These are phyloP conservation scores for Apiospora pterosperma DNA, from an alignment of 2,329 filamentous ascomycete species.

Conservation along the genomic window DNA sequence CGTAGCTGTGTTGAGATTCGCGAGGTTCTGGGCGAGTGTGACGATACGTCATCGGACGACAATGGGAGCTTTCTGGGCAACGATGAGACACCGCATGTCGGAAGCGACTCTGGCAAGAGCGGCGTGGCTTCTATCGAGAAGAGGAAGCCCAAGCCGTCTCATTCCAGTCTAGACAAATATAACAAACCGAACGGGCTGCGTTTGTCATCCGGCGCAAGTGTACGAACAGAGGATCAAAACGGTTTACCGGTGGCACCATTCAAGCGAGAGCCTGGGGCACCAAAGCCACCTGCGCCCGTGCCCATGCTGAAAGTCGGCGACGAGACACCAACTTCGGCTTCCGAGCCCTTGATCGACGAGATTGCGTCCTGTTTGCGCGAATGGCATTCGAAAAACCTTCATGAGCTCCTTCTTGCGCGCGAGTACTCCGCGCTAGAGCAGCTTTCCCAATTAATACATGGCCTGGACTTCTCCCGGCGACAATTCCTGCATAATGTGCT, in stretches of 20 bases:
- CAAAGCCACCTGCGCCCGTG: constrained; percentile 85
- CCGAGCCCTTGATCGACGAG: constrained; percentile 93
- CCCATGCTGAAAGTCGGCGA: constrained; percentile 98
- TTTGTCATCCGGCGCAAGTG: not conserved
- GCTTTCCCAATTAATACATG: constrained; percentile 74
- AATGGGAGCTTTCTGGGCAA: constrained; percentile 28
- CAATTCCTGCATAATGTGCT: constrained; percentile 94
- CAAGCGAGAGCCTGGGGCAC: constrained; percentile 61
- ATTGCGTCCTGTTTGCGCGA: constrained; percentile 95
- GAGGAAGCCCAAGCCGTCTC: constrained; percentile 26
- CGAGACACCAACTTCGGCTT: constrained; percentile 84
- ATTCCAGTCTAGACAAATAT: not conserved
- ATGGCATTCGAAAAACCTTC: constrained; percentile 97
- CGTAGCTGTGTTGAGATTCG: constrained; percentile 91
- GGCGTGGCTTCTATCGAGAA: constrained; percentile 41
- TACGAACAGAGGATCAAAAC: not conserved
- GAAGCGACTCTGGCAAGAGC: constrained; percentile 53
- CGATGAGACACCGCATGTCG: constrained; percentile 29
- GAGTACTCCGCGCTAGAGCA: constrained; percentile 80
- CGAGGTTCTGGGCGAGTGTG: constrained; percentile 79
- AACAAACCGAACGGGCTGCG: constrained; percentile 16
- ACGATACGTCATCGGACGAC: constrained; percentile 43
- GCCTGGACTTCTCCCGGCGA: constrained; percentile 80
- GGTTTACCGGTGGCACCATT: constrained; percentile 19
- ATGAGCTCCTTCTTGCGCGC: constrained; percentile 80